Evolutionary conservation across 192 early-diverging fungal genomes (phyloP), one percentile per base, ranked within the genome.

Genomic region (Bifiguratus adelaidae): DNA sequence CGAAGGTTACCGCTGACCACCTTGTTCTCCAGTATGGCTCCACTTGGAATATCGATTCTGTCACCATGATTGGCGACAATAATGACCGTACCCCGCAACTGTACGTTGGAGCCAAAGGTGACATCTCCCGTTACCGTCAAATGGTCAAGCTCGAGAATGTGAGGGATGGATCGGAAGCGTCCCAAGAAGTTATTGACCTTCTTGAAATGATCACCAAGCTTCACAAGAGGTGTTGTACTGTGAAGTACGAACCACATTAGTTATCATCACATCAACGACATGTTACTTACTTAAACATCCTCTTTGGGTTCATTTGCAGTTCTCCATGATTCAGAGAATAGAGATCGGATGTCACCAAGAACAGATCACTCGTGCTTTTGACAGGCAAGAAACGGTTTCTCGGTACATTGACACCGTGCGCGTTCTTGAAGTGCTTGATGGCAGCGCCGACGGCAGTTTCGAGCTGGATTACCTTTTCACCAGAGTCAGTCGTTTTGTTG

Each of bases 361-460:
- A 96, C 53, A 99, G 63, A 58, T 99, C 96, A 12, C 90, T 93
- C 1, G 91, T 95, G 47, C 88, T 92, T 67, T 99, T 99, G 48
- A 99, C 96, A 29, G 96, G 96, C 68, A 99, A 73, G 79, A 99
- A 99, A 47, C 96, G 88, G 54, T 70, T 82, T 44, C 96, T 85
- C 7, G 94, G 94, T n/a, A 99, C 96, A 56, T 99, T 99, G 60
- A 99, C 76, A 50, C 96, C 96, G 47, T 92, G 91, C 7, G 91
- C 87, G 29, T 81, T 82, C 13, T 81, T 70, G 61, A 99, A 99
- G 71, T 97, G 91, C 73, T 96, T 95, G 72, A 97, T 99, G 33
- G 86, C 93, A 2, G 96, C 94, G 64, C 96, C 96, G 23, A 97
- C 96, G 30, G 96, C 96, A 7, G 96, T 99, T 70, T 99, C 96